Evolutionary conservation across 2,329 filamentous ascomycete genomes (phyloP).

Genomic region (Diaporthe helianthi): DNA sequence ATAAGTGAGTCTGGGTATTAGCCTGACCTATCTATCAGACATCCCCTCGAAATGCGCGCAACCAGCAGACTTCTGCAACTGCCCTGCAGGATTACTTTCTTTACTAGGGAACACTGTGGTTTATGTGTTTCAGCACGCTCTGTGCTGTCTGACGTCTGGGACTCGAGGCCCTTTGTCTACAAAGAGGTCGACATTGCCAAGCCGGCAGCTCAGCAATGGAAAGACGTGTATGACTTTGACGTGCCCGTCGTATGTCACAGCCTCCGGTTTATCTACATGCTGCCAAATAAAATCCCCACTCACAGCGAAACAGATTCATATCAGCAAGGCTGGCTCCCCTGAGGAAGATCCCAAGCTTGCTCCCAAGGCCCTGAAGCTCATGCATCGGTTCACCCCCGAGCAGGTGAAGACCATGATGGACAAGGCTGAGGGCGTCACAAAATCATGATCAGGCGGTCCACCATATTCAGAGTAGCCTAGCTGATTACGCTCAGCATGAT

Average conservation of each 20-base stretch:
- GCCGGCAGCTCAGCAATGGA: conserved; percentile 69
- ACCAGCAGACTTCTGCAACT: conserved; percentile 58
- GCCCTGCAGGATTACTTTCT: conserved; percentile 73
- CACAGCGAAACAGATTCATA: conserved; percentile 57
- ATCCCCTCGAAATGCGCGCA: conserved; percentile 53
- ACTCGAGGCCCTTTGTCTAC: conserved; percentile 71
- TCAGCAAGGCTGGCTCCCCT: conserved; percentile 62
- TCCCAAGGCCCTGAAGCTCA: conserved; percentile 71
- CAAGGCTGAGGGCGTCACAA: conserved; percentile 49
- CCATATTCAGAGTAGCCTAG: not conserved
- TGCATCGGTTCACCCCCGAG: conserved; percentile 76
- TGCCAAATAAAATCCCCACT: not conserved
- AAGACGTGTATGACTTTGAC: conserved; percentile 79
- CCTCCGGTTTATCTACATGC: not conserved
- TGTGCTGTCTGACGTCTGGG: conserved; percentile 73
- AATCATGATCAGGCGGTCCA: not conserved
- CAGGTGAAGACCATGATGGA: conserved; percentile 76
- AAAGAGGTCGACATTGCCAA: conserved; percentile 74
- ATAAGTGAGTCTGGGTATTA: not conserved
- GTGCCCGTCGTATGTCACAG: conserved; percentile 72
- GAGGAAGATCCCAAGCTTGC: conserved; percentile 62
- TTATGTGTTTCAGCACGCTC: conserved; percentile 73
- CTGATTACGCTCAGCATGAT: not conserved
- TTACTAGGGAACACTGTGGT: conserved; percentile 75
- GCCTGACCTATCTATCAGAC: too few species aligned